Percentiles rank a stretch among this genome's conserved stretches.
These are phyloP conservation scores for Candida mattraensis DNA, from an alignment of 805 yeast species.

Conservation along the genomic window DNA sequence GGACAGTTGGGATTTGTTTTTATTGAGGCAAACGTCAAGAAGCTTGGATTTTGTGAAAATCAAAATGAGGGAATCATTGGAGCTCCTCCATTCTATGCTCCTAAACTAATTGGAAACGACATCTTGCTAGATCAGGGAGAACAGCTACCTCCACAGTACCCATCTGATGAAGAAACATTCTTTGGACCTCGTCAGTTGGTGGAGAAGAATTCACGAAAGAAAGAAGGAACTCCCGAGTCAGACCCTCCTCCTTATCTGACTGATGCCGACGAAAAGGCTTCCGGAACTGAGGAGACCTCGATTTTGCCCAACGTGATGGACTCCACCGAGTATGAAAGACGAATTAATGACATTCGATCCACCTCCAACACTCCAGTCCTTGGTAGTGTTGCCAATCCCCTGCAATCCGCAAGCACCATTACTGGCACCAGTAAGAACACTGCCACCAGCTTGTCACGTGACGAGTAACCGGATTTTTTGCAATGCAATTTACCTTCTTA, in stretches of 20 bases:
- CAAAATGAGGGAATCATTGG: slow-evolving; percentile 41
- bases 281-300: slow-evolving; percentile 2
- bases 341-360: slow-evolving; percentile 12
- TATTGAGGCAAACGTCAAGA: slow-evolving; percentile 78
- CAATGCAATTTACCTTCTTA: too few species aligned
- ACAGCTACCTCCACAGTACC: slow-evolving; percentile 69
- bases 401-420: slow-evolving; percentile 11
- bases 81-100: slow-evolving; percentile 38
- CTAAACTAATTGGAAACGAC: slow-evolving; percentile 38
- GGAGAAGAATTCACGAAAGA: slow-evolving; percentile 12
- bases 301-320: slow-evolving; percentile 13
- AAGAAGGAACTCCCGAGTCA: slow-evolving; percentile 23
- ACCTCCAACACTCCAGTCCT: slow-evolving; percentile 10
- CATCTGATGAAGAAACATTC: slow-evolving; percentile 60
- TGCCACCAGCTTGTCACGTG: too few species aligned
- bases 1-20: slow-evolving; percentile 90
- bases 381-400: too few species aligned
- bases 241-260: slow-evolving; percentile 31
- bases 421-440: slow-evolving; percentile 8
- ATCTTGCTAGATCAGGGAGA: slow-evolving; percentile 69
- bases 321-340: slow-evolving; percentile 21
- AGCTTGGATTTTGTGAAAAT: slow-evolving; percentile 55
- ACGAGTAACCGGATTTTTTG: too few species aligned
- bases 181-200: slow-evolving; percentile 44
- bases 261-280: slow-evolving; percentile 5